A percentile compares a stretch with the other conserved stretches of the same genome.
phyloP scores from a whole-genome alignment of 192 early-diverging fungal genomes.

The Dispira simplex region DNA sequence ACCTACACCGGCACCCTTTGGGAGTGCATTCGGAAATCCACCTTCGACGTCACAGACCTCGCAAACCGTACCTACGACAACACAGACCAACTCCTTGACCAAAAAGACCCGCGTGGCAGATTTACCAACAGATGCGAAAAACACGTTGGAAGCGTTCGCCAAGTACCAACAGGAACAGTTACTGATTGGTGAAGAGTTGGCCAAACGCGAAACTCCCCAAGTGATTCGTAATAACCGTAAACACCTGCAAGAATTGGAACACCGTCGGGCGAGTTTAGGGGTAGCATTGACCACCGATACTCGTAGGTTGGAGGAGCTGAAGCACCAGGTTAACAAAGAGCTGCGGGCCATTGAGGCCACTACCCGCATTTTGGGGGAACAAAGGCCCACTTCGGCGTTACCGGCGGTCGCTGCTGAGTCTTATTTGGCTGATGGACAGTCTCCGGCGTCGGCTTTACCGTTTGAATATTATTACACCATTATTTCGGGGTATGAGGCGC shows the following conservation, averaged over 20 bases:
- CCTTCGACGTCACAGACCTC: not conserved
- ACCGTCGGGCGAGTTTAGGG: not conserved
- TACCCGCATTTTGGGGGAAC: not conserved
- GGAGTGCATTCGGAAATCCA: not conserved
- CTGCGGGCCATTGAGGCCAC: conserved; percentile 5
- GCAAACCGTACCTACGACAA: not conserved
- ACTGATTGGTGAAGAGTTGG: conserved; percentile 1
- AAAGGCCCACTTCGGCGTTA: not conserved
- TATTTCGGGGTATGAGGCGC: not conserved
- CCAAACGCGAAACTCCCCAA: not conserved
- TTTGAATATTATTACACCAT: conserved; percentile 8
- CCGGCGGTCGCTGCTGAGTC: not conserved
- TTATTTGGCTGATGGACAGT: not conserved
- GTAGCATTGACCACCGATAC: not conserved
- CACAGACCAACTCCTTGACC: not conserved
- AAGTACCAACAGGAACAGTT: conserved; percentile 6
- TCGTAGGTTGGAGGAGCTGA: not conserved
- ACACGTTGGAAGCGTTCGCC: conserved; percentile 7
- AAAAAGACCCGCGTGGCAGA: conserved; percentile 9
- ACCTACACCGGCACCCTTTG: not conserved
- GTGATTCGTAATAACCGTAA: not conserved
- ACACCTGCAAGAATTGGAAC: not conserved
- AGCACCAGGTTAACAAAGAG: conserved; percentile 6
- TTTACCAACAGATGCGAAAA: not conserved
- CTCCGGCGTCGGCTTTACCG: not conserved